Percentiles rank a stretch among this genome's conserved stretches.
phyloP scores from a whole-genome alignment of 768 basidiomycete genomes.

The Podaxis sp. region DNA sequence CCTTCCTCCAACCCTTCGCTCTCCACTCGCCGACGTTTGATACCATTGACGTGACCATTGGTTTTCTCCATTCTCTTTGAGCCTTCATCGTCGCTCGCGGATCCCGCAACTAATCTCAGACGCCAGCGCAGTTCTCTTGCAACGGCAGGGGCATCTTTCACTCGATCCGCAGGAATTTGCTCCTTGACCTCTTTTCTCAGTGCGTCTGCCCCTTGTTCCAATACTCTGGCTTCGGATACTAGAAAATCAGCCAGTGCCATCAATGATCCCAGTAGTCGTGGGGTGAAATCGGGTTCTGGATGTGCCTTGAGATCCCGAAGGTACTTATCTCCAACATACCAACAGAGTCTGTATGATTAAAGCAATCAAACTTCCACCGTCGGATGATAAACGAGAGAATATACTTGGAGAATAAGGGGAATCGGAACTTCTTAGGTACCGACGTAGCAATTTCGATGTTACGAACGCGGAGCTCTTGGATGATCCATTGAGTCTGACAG shows the following conservation, averaged over 20 bases:
- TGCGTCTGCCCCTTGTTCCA: constrained; percentile 69
- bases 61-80: constrained; percentile 21
- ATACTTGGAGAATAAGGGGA: constrained; percentile 77
- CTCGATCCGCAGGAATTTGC: constrained; percentile 72
- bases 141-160: constrained; percentile 77
- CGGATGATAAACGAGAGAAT: constrained; percentile 4
- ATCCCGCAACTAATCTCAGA: constrained; percentile 54
- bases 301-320: constrained; percentile 63
- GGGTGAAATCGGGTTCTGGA: constrained; percentile 25
- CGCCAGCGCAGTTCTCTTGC: constrained; percentile 89
- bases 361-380: neutral
- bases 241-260: constrained; percentile 73
- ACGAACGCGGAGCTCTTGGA: constrained; percentile 76
- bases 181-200: constrained; percentile 77
- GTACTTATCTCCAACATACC: constrained; percentile 87
- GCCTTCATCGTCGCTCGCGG: constrained; percentile 66
- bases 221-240: constrained; percentile 64
- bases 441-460: constrained; percentile 91
- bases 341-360: constrained; percentile 60
- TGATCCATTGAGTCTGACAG: neutral
- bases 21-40: constrained; percentile 41
- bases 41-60: constrained; percentile 22
- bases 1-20: constrained; percentile 22
- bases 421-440: constrained; percentile 90
- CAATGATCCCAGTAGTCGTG: constrained; percentile 68